These are phyloP conservation scores for Delonix regia DNA, from an alignment of 306 rosid genomes.

Conservation along the genomic window DNA sequence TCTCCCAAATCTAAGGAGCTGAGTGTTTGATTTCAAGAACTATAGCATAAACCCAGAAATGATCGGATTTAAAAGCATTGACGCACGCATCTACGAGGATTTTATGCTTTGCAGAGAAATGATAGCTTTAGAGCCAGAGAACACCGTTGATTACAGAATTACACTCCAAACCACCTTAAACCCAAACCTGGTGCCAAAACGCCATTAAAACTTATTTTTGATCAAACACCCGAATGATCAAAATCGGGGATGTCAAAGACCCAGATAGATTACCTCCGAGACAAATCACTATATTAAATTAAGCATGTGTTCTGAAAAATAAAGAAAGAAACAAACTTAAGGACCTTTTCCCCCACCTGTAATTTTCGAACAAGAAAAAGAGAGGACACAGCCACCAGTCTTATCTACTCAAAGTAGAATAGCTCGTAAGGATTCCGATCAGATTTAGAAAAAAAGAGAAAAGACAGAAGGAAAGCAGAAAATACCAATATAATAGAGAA, in stretches of 20 bases:
- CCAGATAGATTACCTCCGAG: constrained; percentile 29
- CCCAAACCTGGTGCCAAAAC: constrained; percentile 25
- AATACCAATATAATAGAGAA: constrained; percentile 10
- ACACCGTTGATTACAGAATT: constrained; percentile 21
- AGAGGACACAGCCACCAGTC: constrained; percentile 56
- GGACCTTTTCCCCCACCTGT: constrained; percentile 45
- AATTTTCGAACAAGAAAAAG: constrained; percentile 37
- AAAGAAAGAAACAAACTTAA: background rate
- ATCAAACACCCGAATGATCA: constrained; percentile 38
- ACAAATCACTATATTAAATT: constrained; percentile 25
- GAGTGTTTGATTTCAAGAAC: background rate
- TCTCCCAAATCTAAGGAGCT: constrained; percentile 13
- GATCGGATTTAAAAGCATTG: constrained; percentile 30
- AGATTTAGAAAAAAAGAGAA: constrained; percentile 33
- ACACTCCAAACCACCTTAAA: constrained; percentile 35
- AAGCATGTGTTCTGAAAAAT: constrained; percentile 32
- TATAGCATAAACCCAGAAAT: constrained; percentile 12
- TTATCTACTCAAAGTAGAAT: constrained; percentile 56
- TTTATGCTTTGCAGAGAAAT: constrained; percentile 11
- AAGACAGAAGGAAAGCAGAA: background rate
- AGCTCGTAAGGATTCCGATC: constrained; percentile 54
- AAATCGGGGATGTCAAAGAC: constrained; percentile 7
- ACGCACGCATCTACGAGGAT: constrained; percentile 9
- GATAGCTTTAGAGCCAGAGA: background rate
- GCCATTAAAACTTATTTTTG: constrained; percentile 25